Conservation (phyloP, 164 flowering plant genomes). For the Nymphaea colorata region DNA sequence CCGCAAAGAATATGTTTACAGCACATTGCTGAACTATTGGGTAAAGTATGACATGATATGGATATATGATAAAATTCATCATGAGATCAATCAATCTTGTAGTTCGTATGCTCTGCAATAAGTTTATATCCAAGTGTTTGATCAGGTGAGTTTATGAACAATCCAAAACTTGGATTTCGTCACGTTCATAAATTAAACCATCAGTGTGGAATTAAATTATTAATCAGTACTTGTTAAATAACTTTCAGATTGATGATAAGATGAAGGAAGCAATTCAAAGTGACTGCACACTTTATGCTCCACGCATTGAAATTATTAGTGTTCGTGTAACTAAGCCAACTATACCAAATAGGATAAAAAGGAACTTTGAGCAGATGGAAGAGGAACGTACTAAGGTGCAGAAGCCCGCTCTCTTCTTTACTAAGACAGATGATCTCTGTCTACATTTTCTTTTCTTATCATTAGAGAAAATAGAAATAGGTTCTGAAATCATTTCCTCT, state of each 20-base stretch:
- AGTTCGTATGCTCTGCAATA: conserved; percentile 85
- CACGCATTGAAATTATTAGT: conserved; percentile 80
- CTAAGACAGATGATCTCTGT: not conserved
- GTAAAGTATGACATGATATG: conserved; percentile 90
- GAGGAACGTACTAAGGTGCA: conserved; percentile 91
- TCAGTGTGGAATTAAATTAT: not conserved
- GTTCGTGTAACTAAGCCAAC: conserved; percentile 91
- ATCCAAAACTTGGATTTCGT: not conserved
- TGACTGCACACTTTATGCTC: conserved; percentile 94
- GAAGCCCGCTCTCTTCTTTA: not conserved
- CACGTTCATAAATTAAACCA: not conserved
- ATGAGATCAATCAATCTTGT: conserved; percentile 96
- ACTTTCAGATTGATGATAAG: conserved; percentile 83
- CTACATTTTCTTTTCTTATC: not conserved
- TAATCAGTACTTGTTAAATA: not conserved
- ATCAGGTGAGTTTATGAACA: conserved; percentile 46
- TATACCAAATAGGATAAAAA: conserved; percentile 62
- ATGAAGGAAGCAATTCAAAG: conserved; percentile 94
- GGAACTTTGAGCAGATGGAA: conserved; percentile 92
- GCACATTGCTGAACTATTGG: conserved; percentile 82
- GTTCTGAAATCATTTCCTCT: too few species aligned
- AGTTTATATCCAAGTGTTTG: conserved; percentile 93
- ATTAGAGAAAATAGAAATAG: not conserved
- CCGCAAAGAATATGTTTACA: conserved; percentile 68
- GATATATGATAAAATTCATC: conserved; percentile 98